A percentile compares a stretch with the other conserved stretches of the same genome.
Evolutionary conservation across 208 protist genomes (phyloP).

Genomic region (Crithidia thermophila): DNA sequence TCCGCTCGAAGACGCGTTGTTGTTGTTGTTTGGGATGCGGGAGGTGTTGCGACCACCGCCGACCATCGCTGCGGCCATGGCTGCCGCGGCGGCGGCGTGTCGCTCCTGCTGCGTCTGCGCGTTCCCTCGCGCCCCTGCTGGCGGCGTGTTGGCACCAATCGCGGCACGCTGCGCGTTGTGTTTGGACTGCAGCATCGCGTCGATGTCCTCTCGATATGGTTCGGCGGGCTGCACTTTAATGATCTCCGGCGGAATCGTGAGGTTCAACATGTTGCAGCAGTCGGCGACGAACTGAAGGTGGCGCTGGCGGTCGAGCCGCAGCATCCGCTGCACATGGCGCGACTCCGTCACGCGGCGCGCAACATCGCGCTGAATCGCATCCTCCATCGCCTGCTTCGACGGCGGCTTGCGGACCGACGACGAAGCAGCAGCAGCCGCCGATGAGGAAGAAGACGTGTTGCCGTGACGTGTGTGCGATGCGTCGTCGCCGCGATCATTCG

Average conservation of each 20-base stretch:
- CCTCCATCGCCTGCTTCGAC: constrained; percentile 35
- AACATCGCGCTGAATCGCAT: constrained; percentile 62
- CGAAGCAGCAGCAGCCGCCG: neutral
- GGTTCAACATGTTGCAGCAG: constrained; percentile 62
- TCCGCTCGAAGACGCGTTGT: neutral
- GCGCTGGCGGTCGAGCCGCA: constrained; percentile 51
- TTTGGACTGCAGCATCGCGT: neutral
- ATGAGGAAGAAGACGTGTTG: too few species aligned
- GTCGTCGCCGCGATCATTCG: neutral
- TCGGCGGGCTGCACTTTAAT: constrained; percentile 28
- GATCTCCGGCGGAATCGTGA: constrained; percentile 70
- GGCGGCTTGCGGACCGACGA: neutral
- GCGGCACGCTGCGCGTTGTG: too few species aligned
- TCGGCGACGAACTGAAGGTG: constrained; percentile 88
- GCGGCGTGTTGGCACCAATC: neutral
- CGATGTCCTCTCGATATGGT: constrained; percentile 24
- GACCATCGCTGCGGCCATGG: neutral
- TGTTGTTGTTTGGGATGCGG: constrained; percentile 1
- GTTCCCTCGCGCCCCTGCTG: too few species aligned
- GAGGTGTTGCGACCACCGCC: neutral
- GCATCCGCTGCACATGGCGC: constrained; percentile 48
- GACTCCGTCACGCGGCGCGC: constrained; percentile 52
- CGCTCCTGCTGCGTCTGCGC: constrained; percentile 3
- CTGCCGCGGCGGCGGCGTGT: neutral
- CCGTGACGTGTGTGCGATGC: too few species aligned